phyloP scores from a whole-genome alignment of 495 filamentous ascomycete genomes.

The Penicillium verhagenii region DNA sequence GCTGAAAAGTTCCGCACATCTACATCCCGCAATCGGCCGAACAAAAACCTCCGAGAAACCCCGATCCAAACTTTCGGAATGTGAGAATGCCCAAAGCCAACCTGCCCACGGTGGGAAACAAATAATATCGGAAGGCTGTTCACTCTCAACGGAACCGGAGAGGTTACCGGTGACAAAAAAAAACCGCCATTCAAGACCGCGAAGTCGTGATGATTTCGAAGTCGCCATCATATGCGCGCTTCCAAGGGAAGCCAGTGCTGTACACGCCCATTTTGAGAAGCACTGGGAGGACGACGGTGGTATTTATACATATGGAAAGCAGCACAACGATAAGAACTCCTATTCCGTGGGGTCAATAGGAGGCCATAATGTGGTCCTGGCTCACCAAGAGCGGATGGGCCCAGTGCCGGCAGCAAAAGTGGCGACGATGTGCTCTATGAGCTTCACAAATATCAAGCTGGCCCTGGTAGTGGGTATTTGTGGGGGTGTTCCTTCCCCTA shows the following conservation, averaged over 20 bases:
- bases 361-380: conserved; percentile 36
- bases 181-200: neutral
- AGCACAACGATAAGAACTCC: neutral
- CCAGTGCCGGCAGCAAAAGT: conserved; percentile 30
- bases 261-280: neutral
- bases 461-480: conserved; percentile 32
- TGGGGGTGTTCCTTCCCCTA: conserved; percentile 22
- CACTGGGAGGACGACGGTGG: neutral
- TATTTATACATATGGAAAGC: neutral
- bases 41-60: too few species aligned
- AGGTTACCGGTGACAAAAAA: too few species aligned
- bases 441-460: conserved; percentile 25
- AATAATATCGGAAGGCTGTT: too few species aligned
- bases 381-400: conserved; percentile 33
- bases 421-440: conserved; percentile 25
- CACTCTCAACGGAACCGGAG: too few species aligned
- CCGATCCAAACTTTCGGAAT: too few species aligned
- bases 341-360: conserved; percentile 41
- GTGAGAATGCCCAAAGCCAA: too few species aligned
- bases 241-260: neutral
- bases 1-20: too few species aligned
- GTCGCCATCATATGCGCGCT: neutral
- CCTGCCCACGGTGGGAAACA: too few species aligned
- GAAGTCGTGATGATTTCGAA: neutral
- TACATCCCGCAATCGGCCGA: too few species aligned